These are phyloP conservation scores for Podospora didyma DNA, from an alignment of 495 filamentous ascomycete genomes.

Conservation along the genomic window DNA sequence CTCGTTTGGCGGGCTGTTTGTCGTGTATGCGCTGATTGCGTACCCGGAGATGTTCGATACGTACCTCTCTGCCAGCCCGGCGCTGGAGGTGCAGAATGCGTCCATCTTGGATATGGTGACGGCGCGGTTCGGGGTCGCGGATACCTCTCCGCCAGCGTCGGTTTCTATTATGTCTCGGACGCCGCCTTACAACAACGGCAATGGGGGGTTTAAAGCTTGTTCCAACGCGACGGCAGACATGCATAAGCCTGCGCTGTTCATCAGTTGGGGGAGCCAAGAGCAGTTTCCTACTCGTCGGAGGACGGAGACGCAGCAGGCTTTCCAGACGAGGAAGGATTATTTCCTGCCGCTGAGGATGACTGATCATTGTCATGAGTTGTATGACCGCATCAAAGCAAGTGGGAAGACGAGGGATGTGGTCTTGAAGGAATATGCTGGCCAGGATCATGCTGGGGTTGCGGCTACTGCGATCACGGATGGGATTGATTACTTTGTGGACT, in stretches of 20 bases:
- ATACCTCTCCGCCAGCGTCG: not conserved
- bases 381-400: constrained; percentile 12
- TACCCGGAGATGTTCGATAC: constrained; percentile 18
- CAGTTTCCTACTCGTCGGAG: constrained; percentile 16
- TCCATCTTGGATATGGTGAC: constrained; percentile 14
- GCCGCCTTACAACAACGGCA: too few relatives aligned
- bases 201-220: not conserved
- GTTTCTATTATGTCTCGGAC: too few relatives aligned
- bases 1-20: constrained; percentile 18
- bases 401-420: constrained; percentile 14
- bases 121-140: constrained; percentile 7
- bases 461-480: constrained; percentile 21
- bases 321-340: constrained; percentile 10
- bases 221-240: not conserved
- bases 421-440: constrained; percentile 20
- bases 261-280: constrained; percentile 16
- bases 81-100: constrained; percentile 7
- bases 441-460: constrained; percentile 19
- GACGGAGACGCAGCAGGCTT: constrained; percentile 18
- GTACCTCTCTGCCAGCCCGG: constrained; percentile 14
- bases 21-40: constrained; percentile 10
- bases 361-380: constrained; percentile 17
- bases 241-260: constrained; percentile 9
- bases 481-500: constrained; percentile 24
- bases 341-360: constrained; percentile 10